Evolutionary conservation across 163 green algal genomes (phyloP).

Genomic region (Botryococcus braunii): DNA sequence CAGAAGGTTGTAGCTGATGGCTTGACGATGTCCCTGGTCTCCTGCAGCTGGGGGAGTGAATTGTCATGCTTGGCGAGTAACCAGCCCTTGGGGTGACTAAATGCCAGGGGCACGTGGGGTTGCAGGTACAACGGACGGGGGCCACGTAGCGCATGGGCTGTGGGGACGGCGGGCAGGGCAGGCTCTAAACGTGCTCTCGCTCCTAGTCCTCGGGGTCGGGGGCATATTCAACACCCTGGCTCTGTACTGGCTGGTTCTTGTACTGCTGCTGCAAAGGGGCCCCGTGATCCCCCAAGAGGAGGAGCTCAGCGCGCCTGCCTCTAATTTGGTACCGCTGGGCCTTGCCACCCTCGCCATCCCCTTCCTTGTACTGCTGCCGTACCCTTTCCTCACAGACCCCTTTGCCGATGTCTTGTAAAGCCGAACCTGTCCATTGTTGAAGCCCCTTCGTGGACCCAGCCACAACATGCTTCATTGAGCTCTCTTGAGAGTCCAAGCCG

Average conservation of each 20-base stretch:
- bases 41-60: not conserved
- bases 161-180: constrained; percentile 44
- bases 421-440: too few relatives aligned
- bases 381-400: constrained; percentile 28
- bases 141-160: constrained; percentile 51
- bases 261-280: constrained; percentile 70
- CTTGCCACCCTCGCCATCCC: constrained; percentile 31
- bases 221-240: constrained; percentile 54
- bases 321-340: constrained; percentile 8
- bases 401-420: too few relatives aligned
- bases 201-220: constrained; percentile 49
- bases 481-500: too few relatives aligned
- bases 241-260: constrained; percentile 74
- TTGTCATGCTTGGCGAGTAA: not conserved
- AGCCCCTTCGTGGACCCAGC: too few relatives aligned
- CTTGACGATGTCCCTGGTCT: not conserved
- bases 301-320: constrained; percentile 37
- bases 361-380: constrained; percentile 65
- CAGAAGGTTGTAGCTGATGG: not conserved
- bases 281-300: constrained; percentile 62
- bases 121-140: constrained; percentile 72
- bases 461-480: too few relatives aligned
- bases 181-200: constrained; percentile 38
- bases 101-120: not conserved
- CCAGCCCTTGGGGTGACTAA: not conserved